These are phyloP conservation scores for Chlorella sp. DNA, from an alignment of 139 green algal species.

Conservation along the genomic window DNA sequence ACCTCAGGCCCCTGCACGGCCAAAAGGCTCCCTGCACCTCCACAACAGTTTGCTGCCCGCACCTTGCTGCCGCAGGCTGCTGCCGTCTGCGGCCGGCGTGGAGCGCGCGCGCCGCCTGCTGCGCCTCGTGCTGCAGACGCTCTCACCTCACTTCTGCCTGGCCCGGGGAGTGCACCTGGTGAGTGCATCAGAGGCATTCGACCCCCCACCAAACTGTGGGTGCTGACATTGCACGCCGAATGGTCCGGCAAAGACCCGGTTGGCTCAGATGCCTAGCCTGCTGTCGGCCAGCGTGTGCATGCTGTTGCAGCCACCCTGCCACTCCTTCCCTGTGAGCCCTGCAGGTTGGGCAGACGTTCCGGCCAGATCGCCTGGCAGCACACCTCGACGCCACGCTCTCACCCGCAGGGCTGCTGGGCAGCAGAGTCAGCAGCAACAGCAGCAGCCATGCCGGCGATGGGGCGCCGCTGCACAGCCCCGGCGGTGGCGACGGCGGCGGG, in stretches of 20 bases:
- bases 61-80: constrained; percentile 16
- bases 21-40: no score
- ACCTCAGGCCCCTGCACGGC: no score
- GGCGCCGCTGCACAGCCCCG: no score
- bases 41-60: not conserved
- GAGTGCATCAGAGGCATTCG: not conserved
- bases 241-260: no score
- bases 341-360: constrained; percentile 11
- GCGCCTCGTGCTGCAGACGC: constrained; percentile 52
- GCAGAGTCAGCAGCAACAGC: not conserved
- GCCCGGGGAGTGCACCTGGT: constrained; percentile 53
- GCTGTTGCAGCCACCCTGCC: no score
- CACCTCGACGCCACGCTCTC: not conserved
- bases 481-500: not conserved
- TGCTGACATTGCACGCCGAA: no score
- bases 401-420: not conserved
- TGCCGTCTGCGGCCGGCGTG: constrained; percentile 41
- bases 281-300: no score
- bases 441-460: not conserved
- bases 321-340: not conserved
- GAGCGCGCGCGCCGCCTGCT: constrained; percentile 24
- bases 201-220: no score
- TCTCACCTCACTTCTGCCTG: constrained; percentile 79
- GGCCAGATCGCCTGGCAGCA: not conserved
- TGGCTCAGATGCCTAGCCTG: no score